A percentile compares a stretch with the other conserved stretches of the same genome.
phyloP scores from a whole-genome alignment of 345 rosid species.

The Aquilaria sinensis region DNA sequence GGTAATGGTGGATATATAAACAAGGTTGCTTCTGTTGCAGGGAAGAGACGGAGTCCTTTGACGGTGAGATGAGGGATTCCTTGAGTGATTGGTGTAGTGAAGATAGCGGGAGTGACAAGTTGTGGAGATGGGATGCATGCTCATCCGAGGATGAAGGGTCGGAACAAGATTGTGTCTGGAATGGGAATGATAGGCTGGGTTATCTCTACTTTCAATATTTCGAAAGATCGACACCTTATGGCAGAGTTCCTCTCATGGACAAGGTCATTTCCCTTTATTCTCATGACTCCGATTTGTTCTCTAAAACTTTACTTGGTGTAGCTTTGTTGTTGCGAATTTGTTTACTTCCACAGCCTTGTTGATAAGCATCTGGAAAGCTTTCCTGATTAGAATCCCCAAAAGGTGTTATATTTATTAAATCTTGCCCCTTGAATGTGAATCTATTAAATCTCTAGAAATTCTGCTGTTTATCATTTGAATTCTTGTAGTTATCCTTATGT shows the following conservation, averaged over 20 bases:
- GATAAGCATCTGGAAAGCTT: neutral
- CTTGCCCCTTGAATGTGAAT: too few relatives aligned
- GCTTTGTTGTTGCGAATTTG: neutral
- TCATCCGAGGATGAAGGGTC: constrained; percentile 45
- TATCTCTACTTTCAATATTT: constrained; percentile 45
- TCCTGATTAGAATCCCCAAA: neutral
- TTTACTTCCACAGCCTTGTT: neutral
- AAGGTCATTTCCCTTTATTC: constrained; percentile 34
- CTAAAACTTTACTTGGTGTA: neutral
- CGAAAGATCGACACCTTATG: constrained; percentile 54
- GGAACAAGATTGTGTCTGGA: constrained; percentile 34
- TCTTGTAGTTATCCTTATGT: neutral
- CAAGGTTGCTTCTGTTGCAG: constrained; percentile 23
- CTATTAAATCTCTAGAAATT: neutral
- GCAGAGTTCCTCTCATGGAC: constrained; percentile 50
- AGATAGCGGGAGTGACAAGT: constrained; percentile 49
- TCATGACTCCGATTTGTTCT: too few relatives aligned
- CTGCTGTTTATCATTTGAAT: neutral
- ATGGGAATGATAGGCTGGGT: constrained; percentile 39
- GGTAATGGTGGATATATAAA: too few relatives aligned
- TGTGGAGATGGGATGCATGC: constrained; percentile 61
- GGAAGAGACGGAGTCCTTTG: constrained; percentile 20
- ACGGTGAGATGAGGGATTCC: constrained; percentile 42
- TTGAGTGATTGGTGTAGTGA: constrained; percentile 74
- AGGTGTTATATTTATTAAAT: too few relatives aligned